Conservation (phyloP, 2,329 filamentous ascomycete genomes). For the Didymella arachidicola region DNA sequence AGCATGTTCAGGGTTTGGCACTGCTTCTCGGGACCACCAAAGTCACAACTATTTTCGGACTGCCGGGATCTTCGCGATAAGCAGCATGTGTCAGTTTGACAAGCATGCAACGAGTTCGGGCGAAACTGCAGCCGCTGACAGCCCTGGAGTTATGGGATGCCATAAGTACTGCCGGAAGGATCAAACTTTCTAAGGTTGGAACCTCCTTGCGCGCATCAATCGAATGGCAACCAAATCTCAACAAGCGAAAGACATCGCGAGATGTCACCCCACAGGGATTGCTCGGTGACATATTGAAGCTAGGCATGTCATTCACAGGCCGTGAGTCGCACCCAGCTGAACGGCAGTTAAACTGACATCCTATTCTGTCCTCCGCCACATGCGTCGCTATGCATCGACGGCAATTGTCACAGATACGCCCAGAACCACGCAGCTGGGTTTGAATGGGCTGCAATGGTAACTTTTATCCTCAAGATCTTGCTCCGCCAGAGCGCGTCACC, state of each 20-base stretch:
- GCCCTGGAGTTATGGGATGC: background rate
- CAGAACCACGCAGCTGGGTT: background rate
- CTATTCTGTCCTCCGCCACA: background rate
- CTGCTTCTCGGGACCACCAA: background rate
- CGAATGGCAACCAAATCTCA: background rate
- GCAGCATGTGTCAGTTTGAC: background rate
- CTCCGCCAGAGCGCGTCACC: background rate
- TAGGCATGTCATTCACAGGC: slow-evolving; percentile 1
- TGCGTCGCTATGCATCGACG: background rate
- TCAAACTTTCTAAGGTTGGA: background rate
- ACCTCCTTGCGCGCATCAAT: background rate
- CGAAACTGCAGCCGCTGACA: background rate
- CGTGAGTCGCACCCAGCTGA: background rate
- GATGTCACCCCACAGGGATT: slow-evolving; percentile 6
- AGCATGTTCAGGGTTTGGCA: background rate
- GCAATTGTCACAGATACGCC: background rate
- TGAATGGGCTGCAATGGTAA: background rate
- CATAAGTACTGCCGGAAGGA: background rate
- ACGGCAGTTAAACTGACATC: slow-evolving; percentile 1
- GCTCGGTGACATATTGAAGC: background rate
- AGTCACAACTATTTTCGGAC: background rate
- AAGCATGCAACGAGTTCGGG: slow-evolving; percentile 3
- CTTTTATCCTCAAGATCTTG: background rate
- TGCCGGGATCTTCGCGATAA: background rate
- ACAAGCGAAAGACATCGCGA: slow-evolving; percentile 3